Conservation (phyloP, 192 early-diverging fungal species). For the Coemansia sp. region DNA sequence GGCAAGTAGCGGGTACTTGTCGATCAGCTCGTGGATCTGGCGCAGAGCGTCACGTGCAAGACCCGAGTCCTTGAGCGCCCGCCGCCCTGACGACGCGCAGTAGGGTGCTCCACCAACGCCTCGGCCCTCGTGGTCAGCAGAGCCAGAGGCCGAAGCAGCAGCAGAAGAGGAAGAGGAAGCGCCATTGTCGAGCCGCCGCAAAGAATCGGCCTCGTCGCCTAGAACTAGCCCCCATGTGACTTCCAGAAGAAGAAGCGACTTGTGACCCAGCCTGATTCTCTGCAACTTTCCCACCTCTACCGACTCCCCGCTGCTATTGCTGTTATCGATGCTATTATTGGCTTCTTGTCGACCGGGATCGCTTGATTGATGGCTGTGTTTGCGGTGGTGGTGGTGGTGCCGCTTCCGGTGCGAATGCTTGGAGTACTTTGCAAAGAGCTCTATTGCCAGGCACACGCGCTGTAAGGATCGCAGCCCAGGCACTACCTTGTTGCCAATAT, state of each 20-base stretch:
- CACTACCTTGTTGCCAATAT: background rate
- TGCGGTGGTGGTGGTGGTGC: conserved; percentile 7
- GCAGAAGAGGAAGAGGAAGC: background rate
- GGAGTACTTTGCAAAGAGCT: conserved; percentile 35
- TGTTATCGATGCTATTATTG: background rate
- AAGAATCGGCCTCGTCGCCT: conserved; percentile 36
- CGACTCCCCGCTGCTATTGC: background rate
- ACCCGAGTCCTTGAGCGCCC: conserved; percentile 2
- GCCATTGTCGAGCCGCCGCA: conserved; percentile 12
- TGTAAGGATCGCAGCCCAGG: conserved; percentile 12
- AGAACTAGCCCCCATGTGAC: conserved; percentile 36
- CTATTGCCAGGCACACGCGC: conserved; percentile 27
- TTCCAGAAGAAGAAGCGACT: conserved; percentile 41
- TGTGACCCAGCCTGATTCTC: conserved; percentile 45
- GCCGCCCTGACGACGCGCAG: background rate
- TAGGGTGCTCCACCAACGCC: conserved; percentile 2
- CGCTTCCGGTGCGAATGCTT: conserved; percentile 10
- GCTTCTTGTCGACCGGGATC: background rate
- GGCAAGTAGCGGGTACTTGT: conserved; percentile 34
- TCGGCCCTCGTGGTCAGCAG: too few relatives aligned
- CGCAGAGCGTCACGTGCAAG: conserved; percentile 46
- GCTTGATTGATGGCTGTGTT: background rate
- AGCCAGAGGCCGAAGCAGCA: background rate
- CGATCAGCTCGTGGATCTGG: conserved; percentile 24
- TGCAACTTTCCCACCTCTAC: conserved; percentile 23